Evolutionary conservation across 2,329 filamentous ascomycete species (phyloP), one percentile per base, ranked within the genome.

Genomic region (Fusarium brevicatenulatum): DNA sequence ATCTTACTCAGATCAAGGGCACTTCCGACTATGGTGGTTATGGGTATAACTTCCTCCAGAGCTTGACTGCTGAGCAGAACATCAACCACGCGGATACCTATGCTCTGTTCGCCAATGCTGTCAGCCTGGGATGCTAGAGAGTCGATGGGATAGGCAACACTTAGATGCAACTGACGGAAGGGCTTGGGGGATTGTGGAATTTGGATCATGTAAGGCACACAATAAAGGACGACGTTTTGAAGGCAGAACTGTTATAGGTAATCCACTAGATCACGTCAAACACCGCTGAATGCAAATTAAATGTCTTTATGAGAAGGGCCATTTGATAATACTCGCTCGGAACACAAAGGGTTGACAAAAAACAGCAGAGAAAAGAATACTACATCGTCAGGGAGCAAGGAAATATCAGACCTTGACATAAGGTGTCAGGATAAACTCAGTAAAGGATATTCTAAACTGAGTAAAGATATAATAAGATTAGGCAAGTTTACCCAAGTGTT

Each of bases 1-100:
- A 93, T 77, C 71, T 87, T 84, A 86, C n/a, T 81, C 86, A 78
- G 85, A 82, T 81, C 69, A 88, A 88, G 63, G 88, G 89, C 13
- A 92, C 90, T 4, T 79, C 85, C 4, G 91, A 93, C 76, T 82
- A 86, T 58, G 87, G 83, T 32, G 89, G 89, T 34, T 92, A 91
- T 75, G 79, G 83, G 7, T 85, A 89, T 63, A 83, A 81, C 46
- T 90, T 88, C 53, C 87, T 90, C 67, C 73, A 79, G 19, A 76
- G 80, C 10, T 79, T 92, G 70, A 83, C 80, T 10, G 83, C 83
- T 0, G 74, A 79, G 8, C 80, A 88, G 76, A 90, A 90, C 55
- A 77, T 92, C 13, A 83, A 86, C 75, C 91, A 93, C 70, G 91
- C 91, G n/a, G 91, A 93, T 77, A 88, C 86, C 0, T 77, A 77